These are phyloP conservation scores for Trichoderma arundinaceum DNA, from an alignment of 2,329 filamentous ascomycete genomes.

Conservation along the genomic window DNA sequence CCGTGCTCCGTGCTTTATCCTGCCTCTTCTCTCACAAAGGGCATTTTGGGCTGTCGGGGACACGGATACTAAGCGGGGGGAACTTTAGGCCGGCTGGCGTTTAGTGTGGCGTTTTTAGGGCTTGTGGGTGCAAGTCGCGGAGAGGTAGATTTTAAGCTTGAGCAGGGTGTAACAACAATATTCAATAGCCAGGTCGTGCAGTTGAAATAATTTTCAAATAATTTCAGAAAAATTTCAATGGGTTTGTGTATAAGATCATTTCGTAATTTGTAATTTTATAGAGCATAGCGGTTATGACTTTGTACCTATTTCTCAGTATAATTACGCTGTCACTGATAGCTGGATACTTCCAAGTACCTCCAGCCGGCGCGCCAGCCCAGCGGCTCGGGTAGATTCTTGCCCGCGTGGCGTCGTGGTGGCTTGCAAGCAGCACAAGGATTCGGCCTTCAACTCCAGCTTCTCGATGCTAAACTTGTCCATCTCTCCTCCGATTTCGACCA, in stretches of 20 bases:
- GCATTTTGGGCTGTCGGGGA: background rate
- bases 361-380: too few species aligned
- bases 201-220: too few species aligned
- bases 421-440: background rate
- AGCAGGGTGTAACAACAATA: too few species aligned
- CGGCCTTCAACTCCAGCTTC: background rate
- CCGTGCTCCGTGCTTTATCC: background rate
- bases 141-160: background rate
- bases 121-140: background rate
- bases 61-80: conserved; percentile 9
- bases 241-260: too few species aligned
- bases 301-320: too few species aligned
- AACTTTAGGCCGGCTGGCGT: conserved; percentile 18
- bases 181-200: too few species aligned
- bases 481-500: conserved; percentile 1
- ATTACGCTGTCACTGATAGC: too few species aligned
- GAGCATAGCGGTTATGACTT: too few species aligned
- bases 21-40: background rate
- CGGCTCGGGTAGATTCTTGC: conserved; percentile 17
- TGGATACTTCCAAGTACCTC: too few species aligned
- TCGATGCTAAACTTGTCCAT: background rate
- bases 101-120: conserved; percentile 5
- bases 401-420: conserved; percentile 21
- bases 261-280: too few species aligned
- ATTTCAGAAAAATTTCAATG: too few species aligned